Percentiles rank a stretch among this genome's conserved stretches.
Conservation (phyloP, 768 basidiomycete species). For the Kwoniella europaea region DNA sequence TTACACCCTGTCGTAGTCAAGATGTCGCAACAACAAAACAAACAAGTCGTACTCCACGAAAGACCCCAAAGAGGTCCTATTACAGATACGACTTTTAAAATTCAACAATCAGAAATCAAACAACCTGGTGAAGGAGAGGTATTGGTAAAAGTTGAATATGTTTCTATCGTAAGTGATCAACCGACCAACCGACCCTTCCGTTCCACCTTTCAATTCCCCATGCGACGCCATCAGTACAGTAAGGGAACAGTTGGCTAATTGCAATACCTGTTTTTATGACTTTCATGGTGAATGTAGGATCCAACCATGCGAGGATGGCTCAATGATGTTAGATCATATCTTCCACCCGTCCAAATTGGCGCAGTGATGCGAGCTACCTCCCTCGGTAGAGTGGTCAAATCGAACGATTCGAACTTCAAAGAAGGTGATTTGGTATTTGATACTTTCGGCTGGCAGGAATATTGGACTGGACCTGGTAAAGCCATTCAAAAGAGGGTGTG, state of each 20-base stretch:
- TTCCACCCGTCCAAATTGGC: constrained; percentile 65
- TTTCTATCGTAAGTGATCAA: constrained; percentile 58
- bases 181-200: too few species aligned
- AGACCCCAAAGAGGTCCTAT: constrained; percentile 73
- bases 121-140: constrained; percentile 62
- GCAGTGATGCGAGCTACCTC: constrained; percentile 75
- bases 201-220: too few species aligned
- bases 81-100: constrained; percentile 71
- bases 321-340: constrained; percentile 67
- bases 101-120: constrained; percentile 54
- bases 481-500: constrained; percentile 39
- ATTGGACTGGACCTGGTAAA: constrained; percentile 51
- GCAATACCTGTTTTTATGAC: too few species aligned
- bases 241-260: too few species aligned
- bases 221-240: too few species aligned
- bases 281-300: constrained; percentile 62
- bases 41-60: constrained; percentile 70
- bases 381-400: constrained; percentile 71
- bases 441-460: constrained; percentile 53
- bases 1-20: not conserved
- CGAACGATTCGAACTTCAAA: constrained; percentile 63
- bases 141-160: constrained; percentile 77
- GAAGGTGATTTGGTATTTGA: constrained; percentile 72
- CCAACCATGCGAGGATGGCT: constrained; percentile 86
- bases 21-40: constrained; percentile 34